Percentiles rank a stretch among this genome's conserved stretches.
phyloP scores from a whole-genome alignment of 257 asterid genomes.

The Scutellaria galericulata region DNA sequence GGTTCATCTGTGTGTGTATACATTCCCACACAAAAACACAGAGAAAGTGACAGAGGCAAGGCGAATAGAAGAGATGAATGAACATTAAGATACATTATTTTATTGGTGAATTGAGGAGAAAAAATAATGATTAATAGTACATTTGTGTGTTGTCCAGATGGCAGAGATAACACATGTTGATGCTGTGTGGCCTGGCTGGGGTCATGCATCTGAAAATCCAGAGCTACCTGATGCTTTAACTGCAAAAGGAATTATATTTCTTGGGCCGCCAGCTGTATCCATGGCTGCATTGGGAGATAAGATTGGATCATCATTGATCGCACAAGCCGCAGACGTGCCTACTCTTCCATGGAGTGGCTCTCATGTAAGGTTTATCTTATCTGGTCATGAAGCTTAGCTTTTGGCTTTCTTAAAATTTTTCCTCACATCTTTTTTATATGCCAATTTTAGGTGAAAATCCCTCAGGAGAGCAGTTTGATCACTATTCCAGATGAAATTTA shows the following conservation, averaged over 20 bases:
- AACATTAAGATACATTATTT: slow-evolving; percentile 20
- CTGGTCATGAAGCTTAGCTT: slow-evolving; percentile 29
- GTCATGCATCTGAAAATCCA: slow-evolving; percentile 99
- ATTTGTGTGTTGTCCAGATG: slow-evolving; percentile 59
- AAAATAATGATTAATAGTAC: neutral
- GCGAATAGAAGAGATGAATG: slow-evolving; percentile 3
- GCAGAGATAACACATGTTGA: slow-evolving; percentile 97
- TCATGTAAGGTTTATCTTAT: slow-evolving; percentile 61
- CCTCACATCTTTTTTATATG: slow-evolving; percentile 29
- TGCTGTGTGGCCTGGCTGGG: slow-evolving; percentile 99
- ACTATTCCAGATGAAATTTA: slow-evolving; percentile 81
- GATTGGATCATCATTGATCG: slow-evolving; percentile 96
- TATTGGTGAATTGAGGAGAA: neutral
- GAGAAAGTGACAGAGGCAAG: neutral
- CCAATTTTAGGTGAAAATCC: slow-evolving; percentile 70
- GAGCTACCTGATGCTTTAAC: slow-evolving; percentile 92
- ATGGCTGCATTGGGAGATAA: slow-evolving; percentile 99
- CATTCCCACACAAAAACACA: neutral
- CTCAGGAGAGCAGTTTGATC: slow-evolving; percentile 76
- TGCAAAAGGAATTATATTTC: slow-evolving; percentile 84
- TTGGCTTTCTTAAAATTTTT: slow-evolving; percentile 20
- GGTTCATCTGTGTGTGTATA: neutral
- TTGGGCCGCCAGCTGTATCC: slow-evolving; percentile 90
- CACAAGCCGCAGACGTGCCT: slow-evolving; percentile 99
- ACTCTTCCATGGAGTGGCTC: slow-evolving; percentile 99